Conservation (phyloP, 441 rosid genomes). For the Gossypium trilobum region DNA sequence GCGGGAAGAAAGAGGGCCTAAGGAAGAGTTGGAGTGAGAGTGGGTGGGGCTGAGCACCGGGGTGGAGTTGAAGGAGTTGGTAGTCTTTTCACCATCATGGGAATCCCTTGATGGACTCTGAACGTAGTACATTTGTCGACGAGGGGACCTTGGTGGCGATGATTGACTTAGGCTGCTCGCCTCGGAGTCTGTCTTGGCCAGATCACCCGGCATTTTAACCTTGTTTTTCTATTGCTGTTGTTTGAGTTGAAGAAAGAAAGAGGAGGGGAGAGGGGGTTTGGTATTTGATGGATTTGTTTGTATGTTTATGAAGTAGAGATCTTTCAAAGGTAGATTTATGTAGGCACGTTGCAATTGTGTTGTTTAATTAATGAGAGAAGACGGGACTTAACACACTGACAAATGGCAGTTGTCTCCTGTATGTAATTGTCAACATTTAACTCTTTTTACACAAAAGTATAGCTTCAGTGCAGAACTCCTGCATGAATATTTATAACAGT, state of each 20-base stretch:
- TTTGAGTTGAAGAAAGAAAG: not conserved
- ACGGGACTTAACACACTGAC: conserved; percentile 16
- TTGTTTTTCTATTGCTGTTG: not conserved
- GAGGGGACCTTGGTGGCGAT: conserved; percentile 32
- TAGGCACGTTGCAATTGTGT: conserved; percentile 20
- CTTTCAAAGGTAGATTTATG: not conserved
- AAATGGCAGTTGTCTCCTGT: conserved; percentile 21
- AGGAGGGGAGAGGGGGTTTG: not conserved
- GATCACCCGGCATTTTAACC: conserved; percentile 30
- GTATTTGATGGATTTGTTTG: no score
- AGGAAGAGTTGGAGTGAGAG: conserved; percentile 40
- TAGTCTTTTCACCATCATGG: conserved; percentile 40
- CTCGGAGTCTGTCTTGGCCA: conserved; percentile 40
- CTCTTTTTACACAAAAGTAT: not conserved
- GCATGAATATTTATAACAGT: not conserved
- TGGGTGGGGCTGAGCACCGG: conserved; percentile 42
- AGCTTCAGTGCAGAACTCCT: not conserved
- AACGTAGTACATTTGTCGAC: conserved; percentile 36
- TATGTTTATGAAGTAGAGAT: not conserved
- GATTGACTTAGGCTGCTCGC: conserved; percentile 37
- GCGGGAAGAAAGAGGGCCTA: conserved; percentile 38
- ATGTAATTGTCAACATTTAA: not conserved
- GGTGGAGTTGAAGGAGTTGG: conserved; percentile 39
- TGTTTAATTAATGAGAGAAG: conserved; percentile 17
- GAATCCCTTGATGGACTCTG: conserved; percentile 48